Evolutionary conservation across 2,329 filamentous ascomycete species (phyloP).

Genomic region (Diaporthe vexans): DNA sequence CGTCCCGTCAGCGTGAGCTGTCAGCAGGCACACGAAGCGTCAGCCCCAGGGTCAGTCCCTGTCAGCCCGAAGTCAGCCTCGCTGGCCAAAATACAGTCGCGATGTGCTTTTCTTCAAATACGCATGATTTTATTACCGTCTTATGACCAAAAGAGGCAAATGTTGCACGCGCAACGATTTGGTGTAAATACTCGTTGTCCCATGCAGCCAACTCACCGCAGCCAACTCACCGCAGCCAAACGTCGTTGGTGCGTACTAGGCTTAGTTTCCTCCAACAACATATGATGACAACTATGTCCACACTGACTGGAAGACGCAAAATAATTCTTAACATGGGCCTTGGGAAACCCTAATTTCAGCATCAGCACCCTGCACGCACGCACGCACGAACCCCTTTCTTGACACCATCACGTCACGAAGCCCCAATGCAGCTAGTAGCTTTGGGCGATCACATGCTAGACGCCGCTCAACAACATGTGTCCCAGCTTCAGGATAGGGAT

Average conservation of each 20-base stretch:
- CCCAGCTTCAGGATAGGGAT: not conserved
- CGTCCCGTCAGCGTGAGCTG: not conserved
- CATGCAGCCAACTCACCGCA: too few species aligned
- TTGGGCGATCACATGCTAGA: not conserved
- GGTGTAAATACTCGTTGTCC: not conserved
- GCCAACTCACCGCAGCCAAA: not conserved
- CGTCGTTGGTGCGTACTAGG: not conserved
- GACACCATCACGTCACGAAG: not conserved
- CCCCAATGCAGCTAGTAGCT: not conserved
- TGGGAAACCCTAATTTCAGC: not conserved
- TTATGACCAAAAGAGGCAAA: not conserved
- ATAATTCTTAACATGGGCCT: not conserved
- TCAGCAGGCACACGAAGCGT: not conserved
- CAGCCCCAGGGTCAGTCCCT: not conserved
- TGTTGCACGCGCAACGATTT: not conserved
- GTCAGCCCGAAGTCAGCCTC: not conserved
- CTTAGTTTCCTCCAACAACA: not conserved
- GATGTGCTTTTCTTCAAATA: not conserved
- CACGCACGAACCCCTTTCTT: too few species aligned
- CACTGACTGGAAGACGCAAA: not conserved
- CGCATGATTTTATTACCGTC: rapidly evolving
- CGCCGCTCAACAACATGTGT: not conserved
- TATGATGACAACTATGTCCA: not conserved
- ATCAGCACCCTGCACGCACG: not conserved
- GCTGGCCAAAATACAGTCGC: not conserved